Base-by-base conservation (phyloP, 768 basidiomycete species). In the Lentinula boryana region DNA sequence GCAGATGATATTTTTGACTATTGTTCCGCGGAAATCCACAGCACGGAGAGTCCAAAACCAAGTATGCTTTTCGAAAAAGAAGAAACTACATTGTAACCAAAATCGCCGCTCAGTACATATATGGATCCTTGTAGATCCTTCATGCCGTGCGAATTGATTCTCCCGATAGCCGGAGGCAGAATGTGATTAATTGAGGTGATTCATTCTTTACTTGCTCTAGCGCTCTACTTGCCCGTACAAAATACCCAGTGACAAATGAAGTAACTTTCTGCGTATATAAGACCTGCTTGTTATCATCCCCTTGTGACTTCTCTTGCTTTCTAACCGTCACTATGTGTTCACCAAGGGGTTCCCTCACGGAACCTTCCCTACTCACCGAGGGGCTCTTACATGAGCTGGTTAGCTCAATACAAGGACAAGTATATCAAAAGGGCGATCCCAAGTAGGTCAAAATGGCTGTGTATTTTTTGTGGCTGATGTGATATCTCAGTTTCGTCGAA, bases 401-500 rank as follows among this genome's bases (percentile, higher is more conserved):
- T 33, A 54, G 59, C 27, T 51, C 65, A 2, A 62, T 74, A n/a
- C 66, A 68, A n/a, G 73, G 73, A 15, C 60, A 68, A 35, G 58
- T 75, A 18, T 72, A 71, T 58, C 66, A 68, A 33, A 64, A 65
- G 12, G 54, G 60, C 4, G 63, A 73, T 60, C 51, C 70, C 23
- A 66, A 66, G 73, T 74, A 49, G 15, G 58, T 51, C 36, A 33
- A 33, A 16, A 43, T 10, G 7, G 10, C 21, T 3, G 12, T 7
- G 63, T 52, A 66, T 64, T 27, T 15, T 31, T 50, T 5, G 2
- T 18, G 7, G 21, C 40, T 38, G 9, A 32, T n/a, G 6, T 44
- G 13, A n/a, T 16, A 4, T 49, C 32, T 13, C 62, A 83, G 82
- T 21, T 84, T 84, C 66, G 56, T 63, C 12, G 79, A 82, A 61